A percentile compares a stretch with the other conserved stretches of the same genome.
Conservation (phyloP, 2,329 filamentous ascomycete species). For the Monilinia fructicola region DNA sequence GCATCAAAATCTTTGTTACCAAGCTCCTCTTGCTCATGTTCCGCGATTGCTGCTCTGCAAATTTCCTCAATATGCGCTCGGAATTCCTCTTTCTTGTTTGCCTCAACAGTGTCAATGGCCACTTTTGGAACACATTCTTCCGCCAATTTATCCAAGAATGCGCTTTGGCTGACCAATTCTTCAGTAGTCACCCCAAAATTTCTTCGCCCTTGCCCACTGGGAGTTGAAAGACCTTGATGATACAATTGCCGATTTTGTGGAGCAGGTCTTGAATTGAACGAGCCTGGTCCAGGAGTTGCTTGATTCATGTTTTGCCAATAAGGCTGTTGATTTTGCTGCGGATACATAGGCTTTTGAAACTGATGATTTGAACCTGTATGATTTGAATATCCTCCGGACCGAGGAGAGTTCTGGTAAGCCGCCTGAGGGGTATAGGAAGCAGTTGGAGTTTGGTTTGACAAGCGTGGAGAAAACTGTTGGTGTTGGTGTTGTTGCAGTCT, state of each 20-base stretch:
- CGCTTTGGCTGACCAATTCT: slow-evolving; percentile 50
- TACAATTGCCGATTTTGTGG: slow-evolving; percentile 39
- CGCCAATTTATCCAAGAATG: slow-evolving; percentile 52
- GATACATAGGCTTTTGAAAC: slow-evolving; percentile 22
- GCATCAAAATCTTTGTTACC: slow-evolving; percentile 50
- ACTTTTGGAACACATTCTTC: slow-evolving; percentile 35
- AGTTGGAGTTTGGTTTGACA: slow-evolving; percentile 26
- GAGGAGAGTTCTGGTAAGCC: slow-evolving; percentile 34
- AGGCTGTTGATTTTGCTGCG: slow-evolving; percentile 22
- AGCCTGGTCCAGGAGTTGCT: background rate
- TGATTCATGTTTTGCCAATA: slow-evolving; percentile 21
- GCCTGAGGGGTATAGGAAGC: slow-evolving; percentile 30
- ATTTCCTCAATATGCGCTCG: slow-evolving; percentile 62
- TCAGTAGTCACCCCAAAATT: slow-evolving; percentile 39
- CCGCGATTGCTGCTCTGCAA: slow-evolving; percentile 58
- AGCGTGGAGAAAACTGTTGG: slow-evolving; percentile 30
- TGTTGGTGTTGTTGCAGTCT: slow-evolving; percentile 31
- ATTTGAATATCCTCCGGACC: slow-evolving; percentile 38
- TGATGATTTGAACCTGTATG: slow-evolving; percentile 25
- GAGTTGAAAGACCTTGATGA: slow-evolving; percentile 31
- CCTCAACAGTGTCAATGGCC: slow-evolving; percentile 63
- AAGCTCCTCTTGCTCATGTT: slow-evolving; percentile 49
- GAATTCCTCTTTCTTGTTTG: slow-evolving; percentile 70
- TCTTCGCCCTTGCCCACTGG: slow-evolving; percentile 28
- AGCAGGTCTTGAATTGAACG: slow-evolving; percentile 24